Evolutionary conservation across 169 alveolate species (phyloP), one percentile per base, ranked within the genome.

Genomic region (Theileria parva): DNA sequence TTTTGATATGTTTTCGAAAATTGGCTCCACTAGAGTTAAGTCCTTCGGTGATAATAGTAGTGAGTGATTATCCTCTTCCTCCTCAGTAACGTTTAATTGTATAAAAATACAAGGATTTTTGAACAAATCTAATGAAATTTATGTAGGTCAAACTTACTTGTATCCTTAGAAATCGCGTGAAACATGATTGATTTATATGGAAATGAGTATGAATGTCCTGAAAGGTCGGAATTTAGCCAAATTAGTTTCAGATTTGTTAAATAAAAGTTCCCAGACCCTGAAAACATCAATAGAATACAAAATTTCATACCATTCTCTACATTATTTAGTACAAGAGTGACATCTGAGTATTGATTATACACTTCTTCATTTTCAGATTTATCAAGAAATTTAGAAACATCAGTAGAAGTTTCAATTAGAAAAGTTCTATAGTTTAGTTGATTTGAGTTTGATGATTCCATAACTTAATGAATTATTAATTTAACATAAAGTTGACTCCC

Each of bases 151-250:
- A 39, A 75, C 67, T 17, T 39, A 75, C 83, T 69, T 51, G 63
- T 79, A 59, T 85, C 91, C 48, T 53, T 85, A 8, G 91, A 85
- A 11, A 85, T 48, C 17, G 91, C 91, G 70, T 85, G 91, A 32
- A 85, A 75, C 64, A 85, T 85, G 70, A 85, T 71, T 17, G 74
- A 48, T 25, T 55, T 50, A 39, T 70, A 77, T 9, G 83, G 86
- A 44, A 85, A 73, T 12, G 77, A 68, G 57, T 77, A 85, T 34
- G 83, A 73, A 9, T 53, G 57, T 25, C 51, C 39, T 6, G 59
- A 11, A 32, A 55, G 28, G 2, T 77, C 68, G 19, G 28, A 30
- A 25, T 78, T 66, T 27, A 79, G 27, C 91, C 91, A 85, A 12
- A 85, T 30, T 9, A 85, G 39, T 53, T 79, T 68, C 6, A 59